Base-by-base conservation (phyloP, 768 basidiomycete species). In the Austroboletus festivus region DNA sequence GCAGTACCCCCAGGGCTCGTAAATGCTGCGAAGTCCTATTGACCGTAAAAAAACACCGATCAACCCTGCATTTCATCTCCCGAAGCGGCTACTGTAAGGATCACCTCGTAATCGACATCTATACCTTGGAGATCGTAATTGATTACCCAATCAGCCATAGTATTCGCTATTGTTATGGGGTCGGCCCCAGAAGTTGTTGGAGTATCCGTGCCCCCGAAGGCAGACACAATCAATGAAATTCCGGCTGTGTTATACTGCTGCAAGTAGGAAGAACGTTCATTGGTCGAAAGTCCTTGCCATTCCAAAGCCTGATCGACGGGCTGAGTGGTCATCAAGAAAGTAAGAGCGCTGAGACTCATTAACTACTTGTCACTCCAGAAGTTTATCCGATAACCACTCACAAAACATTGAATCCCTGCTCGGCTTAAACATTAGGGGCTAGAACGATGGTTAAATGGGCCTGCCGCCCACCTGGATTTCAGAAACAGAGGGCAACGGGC, bases 161-260 rank as follows among this genome's bases (percentile, higher is more conserved):
- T 68, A 51, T 73, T 70, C 0, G 79, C 78, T 2, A 67, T 66
- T 19, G 42, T 51, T 20, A 69, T 61, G 0, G 78, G 68, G 48
- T 80, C 68, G 11, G 50, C 53, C n/a, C 71, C 71, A 6, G 62
- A 58, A 0, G 73, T 62, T 2, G 76, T 80, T 1, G 78, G 78
- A 0, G 67, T 61, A 46, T 63, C 57, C 11, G 65, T 67, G 7
- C 75, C 70, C 7, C 78, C 78, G 56, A 83, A 82, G 1, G 70
- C 71, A 37, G 79, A 79, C 5, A 82, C 81, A 48, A 83, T 71
- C 22, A 83, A 58, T 38, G 75, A 75, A 59, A 82, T 80, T 6
- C 81, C 80, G 15, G 78, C 78, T 0, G 73, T 70, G 20, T 68
- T 69, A 56, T 82, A 83, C 48, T 76, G 70, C 1, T 72, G 53